These are phyloP conservation scores for Opeltia flavorubescens DNA, from an alignment of 495 filamentous ascomycete genomes.

Conservation along the genomic window DNA sequence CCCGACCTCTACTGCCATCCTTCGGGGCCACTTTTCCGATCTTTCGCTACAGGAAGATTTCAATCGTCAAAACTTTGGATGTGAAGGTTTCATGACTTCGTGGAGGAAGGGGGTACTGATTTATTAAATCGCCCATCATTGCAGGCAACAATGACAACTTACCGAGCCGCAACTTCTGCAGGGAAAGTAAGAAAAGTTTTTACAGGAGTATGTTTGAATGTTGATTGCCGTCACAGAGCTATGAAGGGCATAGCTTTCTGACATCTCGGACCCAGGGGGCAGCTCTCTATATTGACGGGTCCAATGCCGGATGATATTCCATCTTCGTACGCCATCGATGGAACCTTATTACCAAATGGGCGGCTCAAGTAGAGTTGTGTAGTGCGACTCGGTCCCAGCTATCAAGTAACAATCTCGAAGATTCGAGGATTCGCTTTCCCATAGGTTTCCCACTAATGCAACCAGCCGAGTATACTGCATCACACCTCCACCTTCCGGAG, in stretches of 20 bases:
- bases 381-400: neutral
- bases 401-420: too few relatives aligned
- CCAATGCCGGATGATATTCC: neutral
- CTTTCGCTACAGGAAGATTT: too few relatives aligned
- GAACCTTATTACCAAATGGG: neutral
- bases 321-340: neutral
- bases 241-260: neutral
- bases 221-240: too few relatives aligned
- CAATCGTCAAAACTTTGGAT: too few relatives aligned
- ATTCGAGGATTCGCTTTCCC: neutral
- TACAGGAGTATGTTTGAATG: too few relatives aligned
- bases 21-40: neutral
- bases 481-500: neutral
- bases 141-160: too few relatives aligned
- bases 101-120: too few relatives aligned
- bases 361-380: neutral
- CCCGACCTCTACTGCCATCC: conserved; percentile 4
- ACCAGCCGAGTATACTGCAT: neutral
- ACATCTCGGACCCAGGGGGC: neutral
- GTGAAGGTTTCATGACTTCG: too few relatives aligned
- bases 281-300: neutral
- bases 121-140: too few relatives aligned
- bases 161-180: too few relatives aligned
- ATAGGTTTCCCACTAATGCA: neutral
- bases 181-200: too few relatives aligned